Evolutionary conservation across 148 eudicot genomes (phyloP), one percentile per base, ranked within the genome.

Genomic region (Dysphania ambrosioides): DNA sequence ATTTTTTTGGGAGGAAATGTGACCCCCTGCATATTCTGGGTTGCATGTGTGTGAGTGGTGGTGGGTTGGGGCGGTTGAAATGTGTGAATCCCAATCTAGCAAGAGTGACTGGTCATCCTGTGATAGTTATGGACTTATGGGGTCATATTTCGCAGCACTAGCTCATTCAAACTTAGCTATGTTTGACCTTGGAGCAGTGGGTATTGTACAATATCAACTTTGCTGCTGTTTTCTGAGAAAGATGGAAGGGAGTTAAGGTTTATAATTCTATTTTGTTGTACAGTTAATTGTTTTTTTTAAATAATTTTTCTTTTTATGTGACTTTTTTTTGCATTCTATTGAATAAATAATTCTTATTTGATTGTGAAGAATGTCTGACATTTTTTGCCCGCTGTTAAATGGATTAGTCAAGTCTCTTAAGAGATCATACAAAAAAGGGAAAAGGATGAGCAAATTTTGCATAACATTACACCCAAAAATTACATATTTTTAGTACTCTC

Each of bases 331-430:
- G 19, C 7, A 42, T 27, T 27, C 27, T 68, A 26, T 44, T 47
- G 34, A 68, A 44, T 42, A 42, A 44, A 26, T 13, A 44, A 42
- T 44, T 16, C 11, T 26, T 27, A 18, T 27, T 30, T 21, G 1
- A 57, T 35, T 21, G 61, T 57, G 27, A 23, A 9, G 36, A 30
- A 34, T 53, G 47, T 56, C 31, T 71, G 13, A 58, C 27, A 2
- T 56, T 34, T 72, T 53, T 51, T 42, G 58, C 63, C 41, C 6
- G 41, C 13, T 29, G 67, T 26, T 73, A 51, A 42, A 44, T 42
- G 13, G 36, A 16, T 42, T 61, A 41, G 26, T 29, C 32, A 59
- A 59, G 63, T 59, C 19, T 59, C 3, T 4, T 10, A 26, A 12
- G 5, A 59, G 3, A 31, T 59, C 30, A 11, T 26, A 27, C 4